Percentiles rank a stretch among this genome's conserved stretches.
Evolutionary conservation across 1,139 yeast species (phyloP).

Genomic region (Arxiozyma telluris): DNA sequence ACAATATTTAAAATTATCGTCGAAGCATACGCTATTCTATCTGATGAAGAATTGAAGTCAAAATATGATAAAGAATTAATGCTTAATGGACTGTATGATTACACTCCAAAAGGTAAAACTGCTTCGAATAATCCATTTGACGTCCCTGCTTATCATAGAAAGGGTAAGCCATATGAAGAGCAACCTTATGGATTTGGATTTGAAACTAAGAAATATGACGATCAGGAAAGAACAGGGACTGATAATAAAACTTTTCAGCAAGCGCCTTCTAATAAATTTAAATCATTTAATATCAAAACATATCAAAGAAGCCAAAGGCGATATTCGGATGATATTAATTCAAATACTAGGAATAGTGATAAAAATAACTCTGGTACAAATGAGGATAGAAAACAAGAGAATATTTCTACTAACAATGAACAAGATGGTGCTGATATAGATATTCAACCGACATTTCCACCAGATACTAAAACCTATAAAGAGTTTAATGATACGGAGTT

Average conservation of each 20-base stretch:
- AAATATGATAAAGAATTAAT: constrained; percentile 19
- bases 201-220: constrained; percentile 4
- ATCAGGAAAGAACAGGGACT: not conserved
- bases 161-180: constrained; percentile 25
- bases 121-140: not conserved
- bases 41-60: constrained; percentile 17
- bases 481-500: not conserved
- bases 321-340: not conserved
- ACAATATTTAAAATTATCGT: constrained; percentile 27
- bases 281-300: constrained; percentile 18
- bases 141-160: constrained; percentile 10
- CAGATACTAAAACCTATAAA: not conserved
- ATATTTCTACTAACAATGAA: not conserved
- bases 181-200: constrained; percentile 31
- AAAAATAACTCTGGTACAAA: not conserved
- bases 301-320: constrained; percentile 6
- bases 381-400: not conserved
- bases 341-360: not conserved
- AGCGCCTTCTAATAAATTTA: constrained; percentile 11
- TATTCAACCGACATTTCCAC: not conserved
- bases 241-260: constrained; percentile 3
- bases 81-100: constrained; percentile 15
- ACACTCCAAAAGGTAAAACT: constrained; percentile 9
- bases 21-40: constrained; percentile 27
- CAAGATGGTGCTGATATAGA: not conserved